Evolutionary conservation across 495 filamentous ascomycete genomes (phyloP).

Genomic region (Margaritispora aquatica): DNA sequence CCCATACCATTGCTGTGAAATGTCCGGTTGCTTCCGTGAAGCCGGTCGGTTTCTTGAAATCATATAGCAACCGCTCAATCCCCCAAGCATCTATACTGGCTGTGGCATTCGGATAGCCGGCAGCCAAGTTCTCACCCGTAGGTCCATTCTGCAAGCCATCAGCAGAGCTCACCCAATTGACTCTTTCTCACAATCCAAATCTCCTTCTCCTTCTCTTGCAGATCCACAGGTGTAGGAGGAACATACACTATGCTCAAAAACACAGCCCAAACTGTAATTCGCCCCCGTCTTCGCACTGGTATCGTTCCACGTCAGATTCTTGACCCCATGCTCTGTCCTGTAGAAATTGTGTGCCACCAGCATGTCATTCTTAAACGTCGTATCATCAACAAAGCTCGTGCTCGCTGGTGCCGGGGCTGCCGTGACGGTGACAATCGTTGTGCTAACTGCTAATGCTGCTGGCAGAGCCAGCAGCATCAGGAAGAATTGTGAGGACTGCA

Average conservation of each 20-base stretch:
- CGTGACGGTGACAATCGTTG: constrained; percentile 14
- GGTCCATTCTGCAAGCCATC: constrained; percentile 44
- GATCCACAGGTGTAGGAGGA: background rate
- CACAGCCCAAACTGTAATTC: constrained; percentile 46
- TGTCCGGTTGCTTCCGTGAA: constrained; percentile 69
- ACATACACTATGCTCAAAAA: constrained; percentile 57
- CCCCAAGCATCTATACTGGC: constrained; percentile 63
- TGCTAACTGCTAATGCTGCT: constrained; percentile 8
- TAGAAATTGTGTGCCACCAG: constrained; percentile 65
- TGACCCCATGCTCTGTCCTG: constrained; percentile 58
- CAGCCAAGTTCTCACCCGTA: constrained; percentile 74
- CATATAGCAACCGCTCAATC: constrained; percentile 51
- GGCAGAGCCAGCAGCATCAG: background rate
- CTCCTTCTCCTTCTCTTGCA: background rate
- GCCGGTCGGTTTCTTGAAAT: constrained; percentile 42
- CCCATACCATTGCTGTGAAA: constrained; percentile 84
- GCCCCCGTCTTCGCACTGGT: constrained; percentile 51
- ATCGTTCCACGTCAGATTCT: constrained; percentile 56
- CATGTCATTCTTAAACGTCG: constrained; percentile 48
- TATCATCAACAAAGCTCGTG: constrained; percentile 37
- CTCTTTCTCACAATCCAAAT: background rate
- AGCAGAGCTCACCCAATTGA: background rate
- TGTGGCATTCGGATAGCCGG: constrained; percentile 55
- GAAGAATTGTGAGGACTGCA: background rate
- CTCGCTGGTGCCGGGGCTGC: constrained; percentile 7